These are phyloP conservation scores for Dioscorea cayenensis DNA, from an alignment of 116 monocot genomes.

Conservation along the genomic window DNA sequence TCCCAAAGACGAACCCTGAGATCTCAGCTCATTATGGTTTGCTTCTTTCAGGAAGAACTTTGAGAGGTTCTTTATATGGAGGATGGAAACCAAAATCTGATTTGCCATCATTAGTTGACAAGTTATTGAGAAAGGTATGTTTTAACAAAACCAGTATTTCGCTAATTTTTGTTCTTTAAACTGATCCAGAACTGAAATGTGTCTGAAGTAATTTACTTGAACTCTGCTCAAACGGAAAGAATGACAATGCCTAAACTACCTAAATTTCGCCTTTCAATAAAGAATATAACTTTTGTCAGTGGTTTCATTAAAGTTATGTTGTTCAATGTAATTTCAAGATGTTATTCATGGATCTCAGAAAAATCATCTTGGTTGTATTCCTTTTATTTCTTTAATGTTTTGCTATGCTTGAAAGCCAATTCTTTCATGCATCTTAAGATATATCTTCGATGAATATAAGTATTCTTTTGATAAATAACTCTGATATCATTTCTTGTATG, in stretches of 20 bases:
- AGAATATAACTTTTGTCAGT: too few species aligned
- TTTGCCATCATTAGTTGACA: constrained; percentile 64
- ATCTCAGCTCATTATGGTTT: constrained; percentile 66
- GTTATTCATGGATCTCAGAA: too few species aligned
- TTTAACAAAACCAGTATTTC: neutral
- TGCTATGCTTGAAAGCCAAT: too few species aligned
- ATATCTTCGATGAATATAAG: too few species aligned
- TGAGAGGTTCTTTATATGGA: constrained; percentile 91
- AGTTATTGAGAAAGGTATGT: constrained; percentile 56
- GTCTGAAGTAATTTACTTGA: neutral
- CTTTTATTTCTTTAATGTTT: too few species aligned
- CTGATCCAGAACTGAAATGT: neutral
- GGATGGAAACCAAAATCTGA: constrained; percentile 98
- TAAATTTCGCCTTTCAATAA: too few species aligned
- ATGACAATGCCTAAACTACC: too few species aligned
- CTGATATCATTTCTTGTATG: neutral
- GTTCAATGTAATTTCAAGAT: too few species aligned
- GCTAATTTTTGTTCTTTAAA: neutral
- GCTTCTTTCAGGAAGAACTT: constrained; percentile 81
- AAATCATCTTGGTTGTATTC: too few species aligned
- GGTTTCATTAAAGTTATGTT: too few species aligned
- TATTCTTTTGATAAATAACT: neutral
- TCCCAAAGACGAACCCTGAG: constrained; percentile 67
- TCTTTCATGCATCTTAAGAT: too few species aligned
- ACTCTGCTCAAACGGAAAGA: too few species aligned